Evolutionary conservation across 2,329 filamentous ascomycete genomes (phyloP), one percentile per base, ranked within the genome.

Genomic region (Chaetomiaceae sp.): DNA sequence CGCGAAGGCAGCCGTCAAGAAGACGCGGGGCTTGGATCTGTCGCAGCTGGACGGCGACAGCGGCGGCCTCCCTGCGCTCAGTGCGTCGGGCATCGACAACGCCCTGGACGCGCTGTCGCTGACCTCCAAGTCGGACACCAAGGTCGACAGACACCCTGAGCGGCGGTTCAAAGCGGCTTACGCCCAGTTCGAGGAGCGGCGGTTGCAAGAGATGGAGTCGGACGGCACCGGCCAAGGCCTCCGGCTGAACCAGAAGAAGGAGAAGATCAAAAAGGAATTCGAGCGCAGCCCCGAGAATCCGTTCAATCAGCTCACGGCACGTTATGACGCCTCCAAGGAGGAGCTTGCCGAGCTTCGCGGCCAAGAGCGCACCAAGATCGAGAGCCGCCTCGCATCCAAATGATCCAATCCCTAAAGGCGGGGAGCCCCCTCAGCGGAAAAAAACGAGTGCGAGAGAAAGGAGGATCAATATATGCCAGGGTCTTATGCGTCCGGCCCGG

Each of bases 241-340:
- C 65, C 77, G 91, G 51, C 75, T 87, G 60, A 82, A 95, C 61
- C 91, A 96, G 78, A 86, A 87, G 70, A 84, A 91, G 63, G 87
- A 92, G 57, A 77, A 85, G 64, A 87, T 95, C 59, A 72, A 81
- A 56, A 95, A 95, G 76, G 93, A 97, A 73, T 99, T 97, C 68
- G 87, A 95, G 70, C 95, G 89, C 76, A 87, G 87, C 63, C 85
- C 88, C 1, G 92, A 97, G 62, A 99, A 99, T 68, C 93, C 93
- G 13, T 93, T 95, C 73, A 96, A 96, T 72, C 89, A 95, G 72
- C 83, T 85, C 14, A 81, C 75, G 45, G 87, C 83, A 2, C 69
- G 75, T 3, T 95, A 89, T 70, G 88, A 99, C 69, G 81, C 88
- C 48, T 80, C 78, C 19, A 86, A 81, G 69, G 88, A 89, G 4